A percentile compares a stretch with the other conserved stretches of the same genome.
Conservation (phyloP, 169 alveolate genomes). For the Plasmodium coatneyi region DNA sequence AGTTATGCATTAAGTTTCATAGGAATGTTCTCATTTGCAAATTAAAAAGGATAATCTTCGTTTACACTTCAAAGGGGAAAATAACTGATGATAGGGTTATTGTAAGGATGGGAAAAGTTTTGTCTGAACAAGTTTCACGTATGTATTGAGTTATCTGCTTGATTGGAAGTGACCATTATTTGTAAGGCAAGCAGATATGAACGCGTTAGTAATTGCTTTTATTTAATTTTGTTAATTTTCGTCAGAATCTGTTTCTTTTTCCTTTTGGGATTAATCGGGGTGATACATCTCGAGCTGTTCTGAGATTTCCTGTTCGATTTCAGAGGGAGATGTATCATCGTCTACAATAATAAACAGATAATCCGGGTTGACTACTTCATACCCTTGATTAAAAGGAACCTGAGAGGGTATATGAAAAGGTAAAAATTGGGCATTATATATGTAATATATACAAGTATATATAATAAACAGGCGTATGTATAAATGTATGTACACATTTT, state of each 20-base stretch:
- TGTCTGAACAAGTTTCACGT: neutral
- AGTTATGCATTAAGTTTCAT: neutral
- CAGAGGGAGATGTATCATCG: neutral
- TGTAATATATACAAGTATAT: neutral
- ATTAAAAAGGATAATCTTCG: neutral
- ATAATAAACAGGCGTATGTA: neutral
- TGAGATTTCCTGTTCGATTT: neutral
- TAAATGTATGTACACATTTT: neutral
- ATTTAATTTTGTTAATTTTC: slow-evolving; percentile 12
- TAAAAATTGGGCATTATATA: slow-evolving; percentile 1
- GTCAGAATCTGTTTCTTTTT: neutral
- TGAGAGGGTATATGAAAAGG: neutral
- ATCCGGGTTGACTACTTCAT: neutral
- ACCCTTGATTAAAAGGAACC: slow-evolving; percentile 3
- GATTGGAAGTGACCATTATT: neutral
- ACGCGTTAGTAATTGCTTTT: neutral
- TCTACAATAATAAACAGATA: neutral
- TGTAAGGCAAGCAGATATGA: neutral
- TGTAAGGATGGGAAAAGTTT: neutral
- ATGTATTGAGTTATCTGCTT: neutral
- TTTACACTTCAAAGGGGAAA: neutral
- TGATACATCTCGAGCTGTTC: neutral
- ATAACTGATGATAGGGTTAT: neutral
- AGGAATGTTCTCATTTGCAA: neutral
- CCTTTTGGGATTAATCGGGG: neutral